Percentiles rank a stretch among this genome's conserved stretches.
Evolutionary conservation across 2,329 filamentous ascomycete species (phyloP).

Genomic region (Phialocephala sp.): DNA sequence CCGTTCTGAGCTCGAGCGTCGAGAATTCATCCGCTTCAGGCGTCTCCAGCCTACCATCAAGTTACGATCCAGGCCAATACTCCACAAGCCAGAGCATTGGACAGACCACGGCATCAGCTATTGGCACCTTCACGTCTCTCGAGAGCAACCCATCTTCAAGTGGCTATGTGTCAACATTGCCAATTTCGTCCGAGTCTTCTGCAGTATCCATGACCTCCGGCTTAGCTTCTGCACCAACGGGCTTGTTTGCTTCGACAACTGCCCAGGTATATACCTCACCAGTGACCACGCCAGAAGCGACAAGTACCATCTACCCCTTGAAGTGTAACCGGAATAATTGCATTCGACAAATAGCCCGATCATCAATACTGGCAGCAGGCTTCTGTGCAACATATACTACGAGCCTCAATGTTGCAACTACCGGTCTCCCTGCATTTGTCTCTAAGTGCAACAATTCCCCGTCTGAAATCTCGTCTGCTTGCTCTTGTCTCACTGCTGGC

Average conservation of each 20-base stretch:
- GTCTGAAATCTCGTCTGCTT: constrained; percentile 35
- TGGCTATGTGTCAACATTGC: constrained; percentile 1
- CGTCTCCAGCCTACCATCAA: not conserved
- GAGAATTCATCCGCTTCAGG: not conserved
- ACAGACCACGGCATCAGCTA: constrained; percentile 15
- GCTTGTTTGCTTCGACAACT: not conserved
- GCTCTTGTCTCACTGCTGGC: constrained; percentile 32
- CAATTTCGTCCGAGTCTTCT: constrained; percentile 4
- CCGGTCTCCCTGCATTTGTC: constrained; percentile 34
- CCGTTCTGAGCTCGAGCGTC: constrained; percentile 10
- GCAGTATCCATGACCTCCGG: not conserved
- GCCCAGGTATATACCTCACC: not conserved
- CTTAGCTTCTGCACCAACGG: not conserved
- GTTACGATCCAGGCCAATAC: not conserved
- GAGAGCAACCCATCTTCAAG: constrained; percentile 1
- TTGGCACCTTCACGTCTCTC: constrained; percentile 19
- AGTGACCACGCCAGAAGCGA: constrained; percentile 17
- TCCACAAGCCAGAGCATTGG: not conserved
- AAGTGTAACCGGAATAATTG: constrained; percentile 38
- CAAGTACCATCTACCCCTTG: constrained; percentile 15
- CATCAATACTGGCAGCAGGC: constrained; percentile 23
- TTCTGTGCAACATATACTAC: constrained; percentile 40
- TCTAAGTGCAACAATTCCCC: constrained; percentile 33
- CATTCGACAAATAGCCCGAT: constrained; percentile 34
- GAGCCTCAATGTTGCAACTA: constrained; percentile 28